phyloP scores from a whole-genome alignment of 108 stramenopile genomes.

The Epithemia pelagica region DNA sequence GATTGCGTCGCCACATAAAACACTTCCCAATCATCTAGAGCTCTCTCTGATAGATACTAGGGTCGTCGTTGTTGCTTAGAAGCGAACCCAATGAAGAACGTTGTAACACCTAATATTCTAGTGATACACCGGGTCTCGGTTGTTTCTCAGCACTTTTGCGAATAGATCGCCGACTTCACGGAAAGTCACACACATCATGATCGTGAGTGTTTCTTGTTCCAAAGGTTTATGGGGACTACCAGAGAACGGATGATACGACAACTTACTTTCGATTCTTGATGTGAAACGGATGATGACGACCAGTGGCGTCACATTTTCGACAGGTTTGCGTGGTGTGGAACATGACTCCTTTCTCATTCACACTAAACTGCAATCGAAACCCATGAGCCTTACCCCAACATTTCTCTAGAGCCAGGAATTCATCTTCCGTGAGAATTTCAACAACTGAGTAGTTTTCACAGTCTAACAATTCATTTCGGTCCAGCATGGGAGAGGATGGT shows the following conservation, averaged over 20 bases:
- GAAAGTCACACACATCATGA: no score
- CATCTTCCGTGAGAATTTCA: constrained; percentile 72
- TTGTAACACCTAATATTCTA: no score
- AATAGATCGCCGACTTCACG: no score
- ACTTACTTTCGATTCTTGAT: not conserved
- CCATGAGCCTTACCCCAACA: constrained; percentile 39
- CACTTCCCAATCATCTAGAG: no score
- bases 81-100: no score
- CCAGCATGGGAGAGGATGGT: not conserved
- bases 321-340: constrained; percentile 54
- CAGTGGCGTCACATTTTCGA: constrained; percentile 65
- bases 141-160: no score
- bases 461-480: constrained; percentile 59
- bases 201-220: no score
- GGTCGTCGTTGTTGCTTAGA: no score
- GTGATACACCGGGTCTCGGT: no score
- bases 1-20: no score
- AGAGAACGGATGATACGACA: not conserved
- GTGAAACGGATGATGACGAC: constrained; percentile 1
- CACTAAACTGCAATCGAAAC: constrained; percentile 39
- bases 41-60: no score
- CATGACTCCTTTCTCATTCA: constrained; percentile 30
- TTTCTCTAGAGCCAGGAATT: constrained; percentile 57
- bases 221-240: no score
- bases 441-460: constrained; percentile 73